A percentile compares a stretch with the other conserved stretches of the same genome.
Conservation (phyloP, 345 rosid genomes). For the Lenwebbia sp. region DNA sequence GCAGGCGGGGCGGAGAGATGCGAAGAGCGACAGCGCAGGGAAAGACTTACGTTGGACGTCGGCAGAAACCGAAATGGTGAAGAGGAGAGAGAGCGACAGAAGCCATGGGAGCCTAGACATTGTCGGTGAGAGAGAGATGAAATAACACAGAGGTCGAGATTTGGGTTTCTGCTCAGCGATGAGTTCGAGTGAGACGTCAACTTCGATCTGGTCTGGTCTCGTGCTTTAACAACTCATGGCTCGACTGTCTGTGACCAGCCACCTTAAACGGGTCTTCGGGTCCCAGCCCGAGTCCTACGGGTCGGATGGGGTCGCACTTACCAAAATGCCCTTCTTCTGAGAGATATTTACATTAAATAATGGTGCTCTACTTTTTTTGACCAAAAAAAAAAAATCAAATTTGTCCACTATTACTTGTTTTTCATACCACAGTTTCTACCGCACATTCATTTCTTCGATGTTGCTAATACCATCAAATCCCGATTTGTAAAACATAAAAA, state of each 20-base stretch:
- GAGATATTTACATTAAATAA: background rate
- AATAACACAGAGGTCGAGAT: background rate
- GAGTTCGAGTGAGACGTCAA: background rate
- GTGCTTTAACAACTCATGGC: background rate
- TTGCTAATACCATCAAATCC: background rate
- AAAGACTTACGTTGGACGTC: background rate
- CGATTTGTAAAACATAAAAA: too few relatives aligned
- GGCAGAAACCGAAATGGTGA: background rate
- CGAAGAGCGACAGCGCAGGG: background rate
- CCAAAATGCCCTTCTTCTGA: background rate
- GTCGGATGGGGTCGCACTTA: background rate
- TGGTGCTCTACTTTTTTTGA: background rate
- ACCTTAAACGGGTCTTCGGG: background rate
- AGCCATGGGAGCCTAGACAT: background rate
- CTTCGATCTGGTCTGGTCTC: background rate
- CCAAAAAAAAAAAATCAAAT: too few relatives aligned
- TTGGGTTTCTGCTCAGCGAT: background rate
- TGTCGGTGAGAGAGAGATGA: background rate
- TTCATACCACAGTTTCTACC: background rate
- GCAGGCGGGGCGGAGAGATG: background rate
- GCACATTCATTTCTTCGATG: rapidly evolving
- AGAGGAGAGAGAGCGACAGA: background rate
- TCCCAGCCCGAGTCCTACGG: background rate
- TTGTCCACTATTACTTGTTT: background rate
- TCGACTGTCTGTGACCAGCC: background rate